These are phyloP conservation scores for Annona squamosa DNA, from an alignment of 164 flowering plant species.

Conservation along the genomic window DNA sequence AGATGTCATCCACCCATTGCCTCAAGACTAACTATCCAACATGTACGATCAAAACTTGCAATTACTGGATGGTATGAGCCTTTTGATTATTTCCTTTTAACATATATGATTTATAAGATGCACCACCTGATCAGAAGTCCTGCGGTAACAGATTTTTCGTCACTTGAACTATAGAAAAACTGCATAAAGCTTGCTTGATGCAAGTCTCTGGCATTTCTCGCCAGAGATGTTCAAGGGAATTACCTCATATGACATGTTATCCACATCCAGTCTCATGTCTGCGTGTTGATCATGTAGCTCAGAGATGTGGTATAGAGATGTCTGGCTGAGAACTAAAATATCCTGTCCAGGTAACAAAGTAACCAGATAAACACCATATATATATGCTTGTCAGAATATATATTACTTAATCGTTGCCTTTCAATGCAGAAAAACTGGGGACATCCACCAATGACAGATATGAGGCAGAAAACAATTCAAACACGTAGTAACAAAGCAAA, in stretches of 20 bases:
- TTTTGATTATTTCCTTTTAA: too few species aligned
- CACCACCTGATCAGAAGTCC: neutral
- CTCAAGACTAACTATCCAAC: neutral
- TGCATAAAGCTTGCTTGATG: neutral
- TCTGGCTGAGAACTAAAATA: constrained; percentile 4
- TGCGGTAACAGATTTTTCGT: neutral
- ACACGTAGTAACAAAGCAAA: too few species aligned
- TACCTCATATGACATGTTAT: constrained; percentile 20
- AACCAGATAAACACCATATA: neutral
- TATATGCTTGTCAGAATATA: too few species aligned
- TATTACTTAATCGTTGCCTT: too few species aligned
- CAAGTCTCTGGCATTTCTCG: neutral
- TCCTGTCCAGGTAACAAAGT: constrained; percentile 2
- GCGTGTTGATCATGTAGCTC: constrained; percentile 7
- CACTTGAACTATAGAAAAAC: neutral
- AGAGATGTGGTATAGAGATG: neutral
- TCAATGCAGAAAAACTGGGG: too few species aligned
- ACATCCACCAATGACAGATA: too few species aligned
- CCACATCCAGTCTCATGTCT: constrained; percentile 12
- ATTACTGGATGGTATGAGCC: neutral
- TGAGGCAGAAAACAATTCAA: too few species aligned
- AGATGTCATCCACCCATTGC: neutral
- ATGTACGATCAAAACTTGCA: too few species aligned
- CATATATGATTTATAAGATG: too few species aligned
- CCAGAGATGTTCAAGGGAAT: neutral